These are phyloP conservation scores for Ilyonectria robusta DNA, from an alignment of 2,329 filamentous ascomycete genomes.

Conservation along the genomic window DNA sequence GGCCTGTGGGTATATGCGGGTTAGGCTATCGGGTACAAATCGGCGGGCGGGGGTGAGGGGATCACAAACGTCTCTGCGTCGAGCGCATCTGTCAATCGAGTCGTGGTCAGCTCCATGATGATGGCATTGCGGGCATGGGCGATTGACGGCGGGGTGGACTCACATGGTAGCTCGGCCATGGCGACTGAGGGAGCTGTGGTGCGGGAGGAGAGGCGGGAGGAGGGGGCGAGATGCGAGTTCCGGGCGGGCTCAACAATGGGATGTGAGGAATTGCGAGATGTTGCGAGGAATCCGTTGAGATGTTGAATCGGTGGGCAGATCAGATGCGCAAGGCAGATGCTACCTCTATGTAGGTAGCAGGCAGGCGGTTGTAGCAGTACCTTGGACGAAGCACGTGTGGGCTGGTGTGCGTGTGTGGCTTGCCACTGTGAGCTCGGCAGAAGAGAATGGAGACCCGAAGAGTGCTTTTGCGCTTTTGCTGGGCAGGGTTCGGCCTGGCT, in stretches of 20 bases:
- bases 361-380: conserved; percentile 14
- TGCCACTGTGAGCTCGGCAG: conserved; percentile 5
- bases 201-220: neutral
- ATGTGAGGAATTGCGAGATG: neutral
- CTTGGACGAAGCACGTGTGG: conserved; percentile 22
- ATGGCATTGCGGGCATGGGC: conserved; percentile 34
- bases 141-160: conserved; percentile 43
- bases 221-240: conserved; percentile 14
- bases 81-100: conserved; percentile 80
- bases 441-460: too few relatives aligned
- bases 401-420: conserved; percentile 24
- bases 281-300: neutral
- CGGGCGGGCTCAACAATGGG: neutral
- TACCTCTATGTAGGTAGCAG: neutral
- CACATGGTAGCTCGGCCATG: conserved; percentile 66
- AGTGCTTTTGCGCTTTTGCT: neutral
- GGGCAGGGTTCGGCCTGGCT: conserved; percentile 24
- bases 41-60: conserved; percentile 1
- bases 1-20: conserved; percentile 68
- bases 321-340: conserved; percentile 1
- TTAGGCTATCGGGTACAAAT: conserved; percentile 21
- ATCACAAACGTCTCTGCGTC: conserved; percentile 89
- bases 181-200: conserved; percentile 38
- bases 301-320: neutral
- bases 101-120: conserved; percentile 30